These are phyloP conservation scores for Boletus reticulatus DNA, from an alignment of 768 basidiomycete genomes.

Conservation along the genomic window DNA sequence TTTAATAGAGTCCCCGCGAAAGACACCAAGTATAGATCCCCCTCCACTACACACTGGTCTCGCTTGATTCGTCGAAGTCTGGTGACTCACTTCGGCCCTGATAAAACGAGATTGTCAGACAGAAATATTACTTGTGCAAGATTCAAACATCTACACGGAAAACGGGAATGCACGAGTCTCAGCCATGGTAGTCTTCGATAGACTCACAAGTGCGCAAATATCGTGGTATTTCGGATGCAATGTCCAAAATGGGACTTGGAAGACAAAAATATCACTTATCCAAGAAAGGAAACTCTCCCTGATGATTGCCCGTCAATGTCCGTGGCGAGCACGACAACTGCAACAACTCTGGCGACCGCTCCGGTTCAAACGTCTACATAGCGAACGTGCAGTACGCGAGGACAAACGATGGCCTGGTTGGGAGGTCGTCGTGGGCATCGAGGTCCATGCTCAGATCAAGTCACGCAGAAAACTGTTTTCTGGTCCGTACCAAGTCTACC, in stretches of 20 bases:
- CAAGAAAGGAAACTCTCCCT: slow-evolving; percentile 15
- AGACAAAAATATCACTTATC: neutral
- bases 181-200: no score
- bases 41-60: no score
- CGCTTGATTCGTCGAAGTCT: no score
- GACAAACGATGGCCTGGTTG: slow-evolving; percentile 74
- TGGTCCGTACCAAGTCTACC: slow-evolving; percentile 33
- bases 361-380: neutral
- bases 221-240: neutral
- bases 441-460: slow-evolving; percentile 94
- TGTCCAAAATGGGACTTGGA: neutral
- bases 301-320: slow-evolving; percentile 22
- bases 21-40: no score
- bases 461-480: slow-evolving; percentile 90
- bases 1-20: no score
- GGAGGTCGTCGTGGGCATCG: slow-evolving; percentile 90
- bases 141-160: no score
- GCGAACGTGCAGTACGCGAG: slow-evolving; percentile 3
- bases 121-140: no score
- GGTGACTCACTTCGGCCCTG: no score
- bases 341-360: slow-evolving; percentile 15
- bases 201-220: no score
- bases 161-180: no score
- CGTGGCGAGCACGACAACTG: slow-evolving; percentile 11
- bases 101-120: no score